A percentile compares a stretch with the other conserved stretches of the same genome.
phyloP scores from a whole-genome alignment of 495 filamentous ascomycete genomes.

The Aspergillus homomorphus region DNA sequence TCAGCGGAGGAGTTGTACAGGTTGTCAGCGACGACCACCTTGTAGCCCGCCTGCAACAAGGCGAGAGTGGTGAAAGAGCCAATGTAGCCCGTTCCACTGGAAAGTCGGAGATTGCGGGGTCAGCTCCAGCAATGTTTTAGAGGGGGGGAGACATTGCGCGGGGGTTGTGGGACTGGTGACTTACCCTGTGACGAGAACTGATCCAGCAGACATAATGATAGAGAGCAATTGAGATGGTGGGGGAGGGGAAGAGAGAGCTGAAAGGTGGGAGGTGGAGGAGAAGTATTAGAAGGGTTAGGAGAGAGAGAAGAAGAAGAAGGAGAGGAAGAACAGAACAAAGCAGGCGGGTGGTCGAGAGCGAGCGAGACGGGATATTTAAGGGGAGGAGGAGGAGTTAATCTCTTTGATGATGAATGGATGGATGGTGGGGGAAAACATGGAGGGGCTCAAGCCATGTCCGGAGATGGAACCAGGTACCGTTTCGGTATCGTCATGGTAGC shows the following conservation, averaged over 20 bases:
- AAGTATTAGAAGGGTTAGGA: constrained; percentile 6
- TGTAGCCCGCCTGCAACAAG: constrained; percentile 88
- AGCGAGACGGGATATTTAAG: constrained; percentile 20
- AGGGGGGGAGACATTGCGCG: constrained; percentile 4
- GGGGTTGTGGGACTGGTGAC: constrained; percentile 27
- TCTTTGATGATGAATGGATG: constrained; percentile 2
- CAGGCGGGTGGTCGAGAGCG: neutral
- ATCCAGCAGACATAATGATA: constrained; percentile 71
- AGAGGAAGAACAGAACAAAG: neutral
- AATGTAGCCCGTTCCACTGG: constrained; percentile 96
- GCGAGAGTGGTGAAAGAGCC: constrained; percentile 94
- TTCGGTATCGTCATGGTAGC: constrained; percentile 1
- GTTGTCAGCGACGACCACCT: constrained; percentile 93
- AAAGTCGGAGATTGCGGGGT: constrained; percentile 16
- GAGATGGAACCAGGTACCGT: neutral
- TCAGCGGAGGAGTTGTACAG: constrained; percentile 93
- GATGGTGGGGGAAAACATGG: constrained; percentile 3
- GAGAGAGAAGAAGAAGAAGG: neutral
- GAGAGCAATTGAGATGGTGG: constrained; percentile 5
- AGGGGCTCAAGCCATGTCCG: constrained; percentile 1
- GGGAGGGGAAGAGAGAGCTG: constrained; percentile 4
- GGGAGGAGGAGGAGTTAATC: neutral
- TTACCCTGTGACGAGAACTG: constrained; percentile 89
- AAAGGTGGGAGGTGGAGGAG: constrained; percentile 1
- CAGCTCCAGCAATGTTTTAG: constrained; percentile 16